A percentile compares a stretch with the other conserved stretches of the same genome.
phyloP scores from a whole-genome alignment of 1,284 basidiomycete genomes.

The Apiotrichum akiyoshidainum region DNA sequence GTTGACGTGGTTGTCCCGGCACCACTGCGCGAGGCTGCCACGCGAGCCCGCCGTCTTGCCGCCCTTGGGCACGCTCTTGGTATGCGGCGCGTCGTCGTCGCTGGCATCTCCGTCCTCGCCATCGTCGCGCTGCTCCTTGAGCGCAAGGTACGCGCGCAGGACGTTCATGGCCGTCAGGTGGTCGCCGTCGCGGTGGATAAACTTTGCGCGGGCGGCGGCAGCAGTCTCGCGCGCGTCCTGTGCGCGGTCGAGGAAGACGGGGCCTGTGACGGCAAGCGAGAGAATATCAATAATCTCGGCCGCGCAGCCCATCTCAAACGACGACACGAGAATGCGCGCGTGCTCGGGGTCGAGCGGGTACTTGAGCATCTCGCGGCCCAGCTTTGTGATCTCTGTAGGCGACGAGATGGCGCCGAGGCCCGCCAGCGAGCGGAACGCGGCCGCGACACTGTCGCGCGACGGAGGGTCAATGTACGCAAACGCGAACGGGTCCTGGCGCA shows the following conservation, averaged over 20 bases:
- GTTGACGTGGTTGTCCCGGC: constrained; percentile 76
- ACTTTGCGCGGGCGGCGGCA: constrained; percentile 67
- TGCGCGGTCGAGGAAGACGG: constrained; percentile 59
- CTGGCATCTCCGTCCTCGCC: constrained; percentile 5
- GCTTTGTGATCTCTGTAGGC: constrained; percentile 61
- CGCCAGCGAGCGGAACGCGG: constrained; percentile 70
- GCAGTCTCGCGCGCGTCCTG: constrained; percentile 67
- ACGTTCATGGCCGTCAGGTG: constrained; percentile 85
- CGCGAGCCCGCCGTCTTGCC: constrained; percentile 39
- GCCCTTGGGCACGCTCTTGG: constrained; percentile 43
- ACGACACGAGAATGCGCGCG: constrained; percentile 70
- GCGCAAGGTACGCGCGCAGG: constrained; percentile 65
- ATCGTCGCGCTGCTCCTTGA: constrained; percentile 54
- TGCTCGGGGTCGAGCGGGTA: constrained; percentile 83
- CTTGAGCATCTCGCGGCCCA: constrained; percentile 73
- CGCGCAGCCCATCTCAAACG: constrained; percentile 66
- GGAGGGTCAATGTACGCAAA: constrained; percentile 84
- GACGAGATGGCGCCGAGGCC: constrained; percentile 70
- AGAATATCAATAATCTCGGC: constrained; percentile 73
- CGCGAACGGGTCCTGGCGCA: constrained; percentile 71
- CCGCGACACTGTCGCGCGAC: constrained; percentile 62
- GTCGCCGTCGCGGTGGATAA: constrained; percentile 80
- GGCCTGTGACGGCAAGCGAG: constrained; percentile 62
- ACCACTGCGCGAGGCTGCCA: constrained; percentile 67
- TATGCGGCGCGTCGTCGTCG: constrained; percentile 7